A percentile compares a stretch with the other conserved stretches of the same genome.
Conservation (phyloP, 2,329 filamentous ascomycete species). For the Colletotrichum brevisporum region DNA sequence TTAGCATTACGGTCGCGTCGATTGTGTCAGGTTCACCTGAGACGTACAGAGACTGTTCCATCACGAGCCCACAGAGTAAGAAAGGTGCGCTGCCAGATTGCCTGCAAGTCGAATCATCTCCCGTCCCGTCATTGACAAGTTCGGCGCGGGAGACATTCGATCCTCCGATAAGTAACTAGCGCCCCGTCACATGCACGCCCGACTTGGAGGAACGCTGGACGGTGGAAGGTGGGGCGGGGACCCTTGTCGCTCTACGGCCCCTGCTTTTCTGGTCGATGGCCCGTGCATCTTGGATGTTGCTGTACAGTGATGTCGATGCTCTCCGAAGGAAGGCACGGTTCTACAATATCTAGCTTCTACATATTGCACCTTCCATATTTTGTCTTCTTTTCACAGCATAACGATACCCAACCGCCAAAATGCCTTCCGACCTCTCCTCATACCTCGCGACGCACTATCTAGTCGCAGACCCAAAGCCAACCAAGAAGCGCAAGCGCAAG, state of each 20-base stretch:
- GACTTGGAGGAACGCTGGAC: neutral
- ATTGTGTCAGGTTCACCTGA: neutral
- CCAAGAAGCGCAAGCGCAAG: slow-evolving; percentile 76
- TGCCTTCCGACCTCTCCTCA: slow-evolving; percentile 77
- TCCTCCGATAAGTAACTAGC: slow-evolving; percentile 39
- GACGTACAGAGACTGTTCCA: slow-evolving; percentile 35
- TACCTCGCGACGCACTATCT: slow-evolving; percentile 96
- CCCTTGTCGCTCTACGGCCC: slow-evolving; percentile 24
- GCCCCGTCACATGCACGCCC: slow-evolving; percentile 38
- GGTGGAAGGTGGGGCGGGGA: neutral
- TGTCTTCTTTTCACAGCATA: neutral
- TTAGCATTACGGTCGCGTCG: neutral
- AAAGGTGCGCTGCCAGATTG: neutral
- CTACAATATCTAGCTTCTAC: neutral
- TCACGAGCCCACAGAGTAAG: slow-evolving; percentile 12
- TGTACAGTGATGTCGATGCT: slow-evolving; percentile 20
- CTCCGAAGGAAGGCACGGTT: neutral
- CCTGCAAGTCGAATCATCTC: slow-evolving; percentile 9
- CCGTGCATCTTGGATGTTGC: slow-evolving; percentile 20
- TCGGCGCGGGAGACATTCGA: slow-evolving; percentile 29
- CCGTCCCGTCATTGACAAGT: slow-evolving; percentile 24
- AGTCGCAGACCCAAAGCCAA: slow-evolving; percentile 67
- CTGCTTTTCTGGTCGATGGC: slow-evolving; percentile 25
- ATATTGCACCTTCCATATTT: too few species aligned
- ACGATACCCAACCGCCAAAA: slow-evolving; percentile 45